Evolutionary conservation across 2,329 filamentous ascomycete species (phyloP).

Genomic region (Paraconiothyrium brasiliense): DNA sequence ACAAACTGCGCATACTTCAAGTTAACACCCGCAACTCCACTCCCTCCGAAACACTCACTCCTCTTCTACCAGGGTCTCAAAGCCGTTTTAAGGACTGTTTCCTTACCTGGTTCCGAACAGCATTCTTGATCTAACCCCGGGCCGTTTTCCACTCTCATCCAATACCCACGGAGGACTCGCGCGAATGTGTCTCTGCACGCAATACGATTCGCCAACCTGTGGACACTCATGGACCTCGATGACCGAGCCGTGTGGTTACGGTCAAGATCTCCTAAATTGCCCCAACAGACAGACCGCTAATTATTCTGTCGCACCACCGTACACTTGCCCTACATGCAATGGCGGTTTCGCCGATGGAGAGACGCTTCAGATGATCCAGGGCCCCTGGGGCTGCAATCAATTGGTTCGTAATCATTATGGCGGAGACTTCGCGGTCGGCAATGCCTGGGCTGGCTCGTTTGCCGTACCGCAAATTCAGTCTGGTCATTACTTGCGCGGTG

Average conservation of each 20-base stretch:
- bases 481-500: conserved; percentile 19
- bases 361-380: conserved; percentile 44
- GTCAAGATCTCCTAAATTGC: conserved; percentile 54
- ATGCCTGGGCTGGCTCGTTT: conserved; percentile 34
- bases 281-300: conserved; percentile 46
- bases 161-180: background rate
- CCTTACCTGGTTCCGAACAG: background rate
- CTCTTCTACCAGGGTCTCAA: background rate
- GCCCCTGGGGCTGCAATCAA: conserved; percentile 44
- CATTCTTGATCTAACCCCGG: background rate
- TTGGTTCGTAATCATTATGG: conserved; percentile 38
- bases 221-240: conserved; percentile 61
- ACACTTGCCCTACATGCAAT: conserved; percentile 41
- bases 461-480: conserved; percentile 26
- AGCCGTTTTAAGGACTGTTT: background rate
- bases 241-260: conserved; percentile 53
- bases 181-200: conserved; percentile 59
- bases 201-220: conserved; percentile 58
- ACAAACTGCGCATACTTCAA: conserved; percentile 3
- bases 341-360: conserved; percentile 38
- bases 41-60: background rate
- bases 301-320: conserved; percentile 37
- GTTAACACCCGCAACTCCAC: conserved; percentile 5
- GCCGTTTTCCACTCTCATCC: background rate
- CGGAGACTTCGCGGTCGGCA: conserved; percentile 37